phyloP scores from a whole-genome alignment of 345 rosid species.

The Tarenaya hassleriana region DNA sequence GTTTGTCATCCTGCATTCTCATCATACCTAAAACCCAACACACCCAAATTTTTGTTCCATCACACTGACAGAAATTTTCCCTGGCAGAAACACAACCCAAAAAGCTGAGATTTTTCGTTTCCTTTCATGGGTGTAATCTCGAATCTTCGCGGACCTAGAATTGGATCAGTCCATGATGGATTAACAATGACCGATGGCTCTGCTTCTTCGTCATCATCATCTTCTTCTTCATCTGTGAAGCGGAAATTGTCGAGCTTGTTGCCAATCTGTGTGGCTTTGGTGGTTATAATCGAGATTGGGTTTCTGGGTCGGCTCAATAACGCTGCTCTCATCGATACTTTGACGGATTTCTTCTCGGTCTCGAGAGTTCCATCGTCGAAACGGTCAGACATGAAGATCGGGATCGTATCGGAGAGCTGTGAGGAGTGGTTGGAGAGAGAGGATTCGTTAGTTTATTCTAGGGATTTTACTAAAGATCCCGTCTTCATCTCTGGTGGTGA shows the following conservation, averaged over 20 bases:
- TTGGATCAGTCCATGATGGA: constrained; percentile 32
- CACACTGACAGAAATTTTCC: no score
- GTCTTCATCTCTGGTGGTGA: constrained; percentile 50
- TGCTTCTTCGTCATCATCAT: constrained; percentile 22
- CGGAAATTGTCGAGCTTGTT: constrained; percentile 54
- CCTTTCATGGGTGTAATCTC: constrained; percentile 45
- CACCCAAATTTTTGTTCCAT: no score
- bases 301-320: constrained; percentile 80
- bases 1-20: no score
- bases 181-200: constrained; percentile 28
- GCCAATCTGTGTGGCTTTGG: constrained; percentile 61
- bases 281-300: constrained; percentile 64
- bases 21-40: no score
- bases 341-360: constrained; percentile 50
- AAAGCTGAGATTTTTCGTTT: no score
- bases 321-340: constrained; percentile 55
- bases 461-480: constrained; percentile 76
- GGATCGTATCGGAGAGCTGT: constrained; percentile 37
- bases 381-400: constrained; percentile 22
- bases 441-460: constrained; percentile 54
- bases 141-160: constrained; percentile 53
- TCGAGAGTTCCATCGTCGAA: constrained; percentile 2
- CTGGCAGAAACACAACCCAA: no score
- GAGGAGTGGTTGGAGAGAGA: constrained; percentile 73
- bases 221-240: constrained; percentile 27